A percentile compares a stretch with the other conserved stretches of the same genome.
These are phyloP conservation scores for Annulohypoxylon truncatum DNA, from an alignment of 2,329 filamentous ascomycete species.

Conservation along the genomic window DNA sequence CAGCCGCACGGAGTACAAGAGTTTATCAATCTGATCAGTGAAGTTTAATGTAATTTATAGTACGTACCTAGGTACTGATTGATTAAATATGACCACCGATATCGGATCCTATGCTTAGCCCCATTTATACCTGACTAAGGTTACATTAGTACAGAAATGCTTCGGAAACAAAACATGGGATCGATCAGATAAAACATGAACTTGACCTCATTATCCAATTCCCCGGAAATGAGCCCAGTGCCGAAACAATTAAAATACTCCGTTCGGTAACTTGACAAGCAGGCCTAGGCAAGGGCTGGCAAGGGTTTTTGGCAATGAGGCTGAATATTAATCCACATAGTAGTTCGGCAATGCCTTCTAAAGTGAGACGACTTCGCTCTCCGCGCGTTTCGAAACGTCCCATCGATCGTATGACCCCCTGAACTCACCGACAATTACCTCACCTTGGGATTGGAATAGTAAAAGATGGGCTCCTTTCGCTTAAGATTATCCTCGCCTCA, in stretches of 20 bases:
- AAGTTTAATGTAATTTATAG: not conserved
- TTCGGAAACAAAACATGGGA: slow-evolving; percentile 13
- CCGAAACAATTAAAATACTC: slow-evolving; percentile 22
- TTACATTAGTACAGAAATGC: slow-evolving; percentile 20
- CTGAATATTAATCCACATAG: slow-evolving; percentile 14
- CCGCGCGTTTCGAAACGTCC: slow-evolving; percentile 34
- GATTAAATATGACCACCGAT: slow-evolving; percentile 14
- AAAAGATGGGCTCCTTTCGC: slow-evolving; percentile 10
- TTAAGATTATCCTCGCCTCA: slow-evolving; percentile 29
- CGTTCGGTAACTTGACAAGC: slow-evolving; percentile 5
- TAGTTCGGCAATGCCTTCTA: slow-evolving; percentile 2
- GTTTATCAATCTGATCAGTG: slow-evolving; percentile 47
- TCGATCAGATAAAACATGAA: slow-evolving; percentile 26
- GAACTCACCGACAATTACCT: slow-evolving; percentile 30
- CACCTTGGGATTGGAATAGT: slow-evolving; percentile 4
- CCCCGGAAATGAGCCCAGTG: slow-evolving; percentile 34
- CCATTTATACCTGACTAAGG: slow-evolving; percentile 15
- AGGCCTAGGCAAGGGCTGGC: not conserved
- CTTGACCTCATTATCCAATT: slow-evolving; percentile 27
- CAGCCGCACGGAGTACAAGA: slow-evolving; percentile 9
- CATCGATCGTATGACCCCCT: slow-evolving; percentile 35
- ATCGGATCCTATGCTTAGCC: slow-evolving; percentile 10
- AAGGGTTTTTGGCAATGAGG: slow-evolving; percentile 14
- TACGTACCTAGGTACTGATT: too few relatives aligned
- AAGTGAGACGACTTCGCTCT: slow-evolving; percentile 23